Base-by-base conservation (phyloP, 305 asterid genomes). In the Solanum aculeatissimum region DNA sequence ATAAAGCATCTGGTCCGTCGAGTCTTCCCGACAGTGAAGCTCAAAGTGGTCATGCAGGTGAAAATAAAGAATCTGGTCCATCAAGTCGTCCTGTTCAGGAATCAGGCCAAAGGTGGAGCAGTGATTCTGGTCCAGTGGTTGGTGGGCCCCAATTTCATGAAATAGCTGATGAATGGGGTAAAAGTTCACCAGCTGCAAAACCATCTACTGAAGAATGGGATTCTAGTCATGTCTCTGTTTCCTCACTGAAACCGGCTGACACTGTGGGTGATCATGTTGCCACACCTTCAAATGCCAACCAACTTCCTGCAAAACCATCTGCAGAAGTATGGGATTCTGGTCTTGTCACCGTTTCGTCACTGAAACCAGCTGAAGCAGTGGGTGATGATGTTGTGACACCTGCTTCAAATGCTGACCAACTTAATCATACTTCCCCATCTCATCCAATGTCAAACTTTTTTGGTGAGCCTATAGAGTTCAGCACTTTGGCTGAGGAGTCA, bases 101-200 rank as follows among this genome's bases (percentile, higher is more conserved):
- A 8, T 80, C 92, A 9, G 92, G 89, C 65, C 90, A 87, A 21
- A 87, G 87, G 87, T 92, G 95, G 95, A 88, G 85, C 21, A 75
- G 45, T 84, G 87, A 86, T 55, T 70, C 95, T 55, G 84, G 74
- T 84, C 85, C 87, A 23, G 93, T 80, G 35, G 86, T 87, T 78
- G 89, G 89, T 40, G 90, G 88, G 65, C 84, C 88, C 51, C 93
- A 91, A 84, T 86, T 92, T 49, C 92, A 91, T 16, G 93, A 89
- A 83, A 89, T 90, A 62, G 91, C 89, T 21, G 88, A 91, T 83
- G 96, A 90, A 84, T 92, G 98, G 97, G 89, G 92, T 54, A 91
- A 94, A 83, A 90, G 90, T 90, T 87, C 96, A 81, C 91, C 78
- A 43, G 60, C 84, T 63, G 88, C 90, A 55, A 91, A 89, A 89